Percentiles rank a stretch among this genome's conserved stretches.
Conservation (phyloP, 306 rosid genomes). For the Acacia confusa region DNA sequence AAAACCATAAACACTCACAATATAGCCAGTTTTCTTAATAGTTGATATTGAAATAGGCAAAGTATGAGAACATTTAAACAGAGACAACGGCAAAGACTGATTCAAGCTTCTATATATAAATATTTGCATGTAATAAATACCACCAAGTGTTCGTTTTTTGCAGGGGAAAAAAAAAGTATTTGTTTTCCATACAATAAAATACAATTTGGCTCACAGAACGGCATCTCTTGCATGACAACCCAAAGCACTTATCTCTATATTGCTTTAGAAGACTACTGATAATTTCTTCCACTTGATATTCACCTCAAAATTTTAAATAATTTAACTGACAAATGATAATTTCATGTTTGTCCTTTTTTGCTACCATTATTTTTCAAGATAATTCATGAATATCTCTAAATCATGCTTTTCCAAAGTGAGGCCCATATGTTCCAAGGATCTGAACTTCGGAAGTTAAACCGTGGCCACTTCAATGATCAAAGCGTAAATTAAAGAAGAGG, state of each 20-base stretch:
- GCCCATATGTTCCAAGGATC: not conserved
- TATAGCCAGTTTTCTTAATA: not conserved
- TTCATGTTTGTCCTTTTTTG: not conserved
- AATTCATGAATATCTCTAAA: not conserved
- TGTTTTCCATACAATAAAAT: not conserved
- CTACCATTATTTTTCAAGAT: not conserved
- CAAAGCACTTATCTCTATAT: not conserved
- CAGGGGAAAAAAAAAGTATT: no score
- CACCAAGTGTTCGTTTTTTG: not conserved
- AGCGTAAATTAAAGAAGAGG: not conserved
- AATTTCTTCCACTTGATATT: not conserved
- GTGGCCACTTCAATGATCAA: not conserved
- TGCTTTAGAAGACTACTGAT: not conserved
- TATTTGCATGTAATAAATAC: not conserved
- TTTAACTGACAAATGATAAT: not conserved
- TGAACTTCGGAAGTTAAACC: not conserved
- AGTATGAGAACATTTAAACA: not conserved
- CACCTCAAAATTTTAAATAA: not conserved
- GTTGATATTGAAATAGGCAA: not conserved
- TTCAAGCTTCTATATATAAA: not conserved
- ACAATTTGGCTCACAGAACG: not conserved
- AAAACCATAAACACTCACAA: not conserved
- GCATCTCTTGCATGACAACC: not conserved
- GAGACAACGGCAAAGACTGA: not conserved
- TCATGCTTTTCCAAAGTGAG: not conserved